phyloP scores from a whole-genome alignment of 2,329 filamentous ascomycete species.

The Bipolaris victoriae region DNA sequence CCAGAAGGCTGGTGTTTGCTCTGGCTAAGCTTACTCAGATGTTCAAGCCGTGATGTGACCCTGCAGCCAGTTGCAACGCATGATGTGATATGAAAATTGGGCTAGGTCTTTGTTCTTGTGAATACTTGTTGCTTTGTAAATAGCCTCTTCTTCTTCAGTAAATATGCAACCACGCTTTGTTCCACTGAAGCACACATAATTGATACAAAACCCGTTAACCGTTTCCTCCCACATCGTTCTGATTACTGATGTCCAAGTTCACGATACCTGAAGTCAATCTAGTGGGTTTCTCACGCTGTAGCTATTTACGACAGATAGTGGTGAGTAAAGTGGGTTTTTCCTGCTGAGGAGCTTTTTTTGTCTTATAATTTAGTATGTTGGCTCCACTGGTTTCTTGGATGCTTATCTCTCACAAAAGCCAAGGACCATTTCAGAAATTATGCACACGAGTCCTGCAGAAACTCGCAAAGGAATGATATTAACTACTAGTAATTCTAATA shows the following conservation, averaged over 20 bases:
- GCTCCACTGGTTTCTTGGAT: not conserved
- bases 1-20: constrained; percentile 32
- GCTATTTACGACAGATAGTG: no score
- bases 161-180: not conserved
- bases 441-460: not conserved
- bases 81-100: no score
- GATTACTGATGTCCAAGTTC: no score
- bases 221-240: no score
- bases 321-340: not conserved
- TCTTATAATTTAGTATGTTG: no score
- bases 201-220: not conserved
- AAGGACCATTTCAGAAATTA: not conserved
- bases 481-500: constrained; percentile 3
- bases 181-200: not conserved
- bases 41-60: not conserved
- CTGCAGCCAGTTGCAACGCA: not conserved
- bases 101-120: not conserved
- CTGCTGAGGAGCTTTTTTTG: not conserved
- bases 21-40: constrained; percentile 18
- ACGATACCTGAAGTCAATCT: not conserved
- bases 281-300: not conserved
- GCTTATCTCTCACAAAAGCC: not conserved
- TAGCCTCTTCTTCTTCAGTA: not conserved
- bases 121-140: constrained; percentile 4
- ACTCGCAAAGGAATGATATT: constrained; percentile 8